Evolutionary conservation across 2,329 filamentous ascomycete species (phyloP).

Genomic region (Phyllosticta citriasiana): DNA sequence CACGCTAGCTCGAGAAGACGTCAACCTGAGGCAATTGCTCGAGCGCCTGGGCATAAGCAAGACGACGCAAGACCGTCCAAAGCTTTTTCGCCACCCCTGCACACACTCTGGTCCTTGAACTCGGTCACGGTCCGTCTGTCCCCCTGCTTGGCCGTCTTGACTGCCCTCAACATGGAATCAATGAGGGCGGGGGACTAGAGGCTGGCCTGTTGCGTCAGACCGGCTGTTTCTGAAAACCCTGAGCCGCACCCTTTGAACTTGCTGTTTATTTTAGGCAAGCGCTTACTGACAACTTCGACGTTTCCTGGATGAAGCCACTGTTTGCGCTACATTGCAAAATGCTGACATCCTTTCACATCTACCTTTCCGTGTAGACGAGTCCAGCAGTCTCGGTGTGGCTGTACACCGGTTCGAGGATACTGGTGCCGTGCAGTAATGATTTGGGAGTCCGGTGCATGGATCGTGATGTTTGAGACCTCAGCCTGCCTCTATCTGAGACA

Average conservation of each 20-base stretch:
- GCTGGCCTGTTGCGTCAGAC: not conserved
- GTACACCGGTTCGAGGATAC: not conserved
- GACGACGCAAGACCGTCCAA: not conserved
- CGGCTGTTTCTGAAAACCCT: not conserved
- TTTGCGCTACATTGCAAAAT: not conserved
- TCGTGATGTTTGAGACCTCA: not conserved
- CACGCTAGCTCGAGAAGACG: not conserved
- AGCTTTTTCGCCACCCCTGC: not conserved
- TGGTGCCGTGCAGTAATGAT: not conserved
- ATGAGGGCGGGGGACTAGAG: not conserved
- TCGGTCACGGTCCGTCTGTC: not conserved
- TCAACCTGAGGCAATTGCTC: not conserved
- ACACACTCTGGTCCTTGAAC: not conserved
- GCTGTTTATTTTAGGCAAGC: not conserved
- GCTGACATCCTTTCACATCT: not conserved
- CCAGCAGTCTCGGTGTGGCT: not conserved
- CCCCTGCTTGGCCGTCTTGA: not conserved
- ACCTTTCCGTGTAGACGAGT: not conserved
- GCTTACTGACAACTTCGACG: not conserved
- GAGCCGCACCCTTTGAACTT: not conserved
- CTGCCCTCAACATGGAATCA: not conserved
- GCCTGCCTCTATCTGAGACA: not conserved
- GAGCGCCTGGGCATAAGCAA: not conserved
- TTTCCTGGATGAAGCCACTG: not conserved
- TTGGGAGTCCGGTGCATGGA: not conserved